Conservation (phyloP, 345 rosid genomes). For the Cardamine occulta region DNA sequence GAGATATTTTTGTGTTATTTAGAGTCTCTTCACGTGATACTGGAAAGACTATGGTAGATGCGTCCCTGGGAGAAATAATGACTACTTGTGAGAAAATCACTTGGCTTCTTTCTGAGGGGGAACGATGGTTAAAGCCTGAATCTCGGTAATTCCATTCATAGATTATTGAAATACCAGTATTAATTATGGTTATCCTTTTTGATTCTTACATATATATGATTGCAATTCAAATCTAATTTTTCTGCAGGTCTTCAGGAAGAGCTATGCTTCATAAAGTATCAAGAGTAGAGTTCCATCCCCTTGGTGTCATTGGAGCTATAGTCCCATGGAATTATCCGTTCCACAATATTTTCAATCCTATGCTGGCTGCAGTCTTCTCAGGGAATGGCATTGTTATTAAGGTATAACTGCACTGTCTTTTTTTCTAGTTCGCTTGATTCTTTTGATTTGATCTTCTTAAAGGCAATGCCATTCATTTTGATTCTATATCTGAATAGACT, state of each 20-base stretch:
- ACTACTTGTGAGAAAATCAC: constrained; percentile 99
- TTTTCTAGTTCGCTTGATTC: constrained; percentile 4
- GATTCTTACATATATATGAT: not conserved
- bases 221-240: constrained; percentile 2
- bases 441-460: not conserved
- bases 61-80: constrained; percentile 97
- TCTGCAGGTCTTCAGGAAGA: constrained; percentile 85
- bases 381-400: constrained; percentile 94
- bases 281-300: constrained; percentile 91
- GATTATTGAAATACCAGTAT: not conserved
- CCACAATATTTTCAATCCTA: constrained; percentile 95
- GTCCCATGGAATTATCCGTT: constrained; percentile 99
- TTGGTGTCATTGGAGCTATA: constrained; percentile 95
- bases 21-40: constrained; percentile 98
- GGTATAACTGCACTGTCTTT: constrained; percentile 46
- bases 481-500: constrained; percentile 22
- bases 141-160: constrained; percentile 52
- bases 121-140: constrained; percentile 96
- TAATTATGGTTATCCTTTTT: not conserved
- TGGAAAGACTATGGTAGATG: constrained; percentile 98
- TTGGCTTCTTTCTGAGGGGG: constrained; percentile 99
- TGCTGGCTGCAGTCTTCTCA: constrained; percentile 96
- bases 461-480: constrained; percentile 4
- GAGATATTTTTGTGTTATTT: constrained; percentile 27
- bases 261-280: constrained; percentile 93